Evolutionary conservation across 495 filamentous ascomycete species (phyloP), one percentile per base, ranked within the genome.

Genomic region (Collariella sp.): DNA sequence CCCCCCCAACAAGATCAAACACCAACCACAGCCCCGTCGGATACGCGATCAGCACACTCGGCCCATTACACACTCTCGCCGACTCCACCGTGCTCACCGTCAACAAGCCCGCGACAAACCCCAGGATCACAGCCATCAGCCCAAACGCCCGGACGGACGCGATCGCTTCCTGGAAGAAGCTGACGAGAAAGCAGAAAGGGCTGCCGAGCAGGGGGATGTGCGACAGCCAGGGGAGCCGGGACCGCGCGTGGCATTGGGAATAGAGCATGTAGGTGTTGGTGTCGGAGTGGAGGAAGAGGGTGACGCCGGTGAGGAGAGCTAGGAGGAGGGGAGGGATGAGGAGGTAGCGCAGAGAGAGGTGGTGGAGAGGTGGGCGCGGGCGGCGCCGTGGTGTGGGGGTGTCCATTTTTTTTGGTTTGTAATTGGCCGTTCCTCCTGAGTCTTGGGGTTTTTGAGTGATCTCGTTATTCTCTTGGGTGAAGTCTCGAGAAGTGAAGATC

Each of bases 211-310:
- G 29, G 15, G 70, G 70, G 16, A 68, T 31, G 44, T 55, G 62
- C 5, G 64, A 62, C 22, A 72, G 56, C 41, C 40, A 66, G 16
- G 65, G 66, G 12, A 74, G 39, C 31, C 69, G 69, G 9, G 69
- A 55, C 12, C 63, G 66, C 20, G 71, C 59, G 51, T 74, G 69
- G 58, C 71, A 74, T 43, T 74, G 71, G 16, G 66, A 70, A 55
- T 67, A 72, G 41, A 73, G 67, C 56, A 72, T 62, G 50, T 64
- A 58, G 24, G 63, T 55, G 69, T 72, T 68, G 41, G 69, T 61
- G 58, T 71, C 69, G 56, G 57, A 56, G 45, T 67, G 61, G 3
- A 47, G 33, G 50, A 64, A 63, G 58, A 72, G 60, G 18, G 57
- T 36, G 46, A 52, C 13, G 16, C 42, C 61, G 6, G 70, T 67